Base-by-base conservation (phyloP, 805 yeast genomes). In the Metschnikowia santaceciliae region DNA sequence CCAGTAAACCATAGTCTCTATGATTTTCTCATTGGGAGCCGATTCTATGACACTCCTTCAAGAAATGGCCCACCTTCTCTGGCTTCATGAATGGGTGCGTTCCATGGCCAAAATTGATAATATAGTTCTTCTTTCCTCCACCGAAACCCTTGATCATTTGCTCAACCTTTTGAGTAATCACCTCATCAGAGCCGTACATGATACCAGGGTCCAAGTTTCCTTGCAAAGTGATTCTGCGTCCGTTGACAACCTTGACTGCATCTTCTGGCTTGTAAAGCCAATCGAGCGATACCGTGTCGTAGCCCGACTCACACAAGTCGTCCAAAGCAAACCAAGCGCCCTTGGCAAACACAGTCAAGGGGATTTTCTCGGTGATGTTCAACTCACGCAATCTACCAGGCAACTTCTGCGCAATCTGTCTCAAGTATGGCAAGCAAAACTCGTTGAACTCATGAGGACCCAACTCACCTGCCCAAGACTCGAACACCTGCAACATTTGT, bases 11-110 rank as follows among this genome's bases (percentile, higher is more conserved):
- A 15, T 35, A 20, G 36, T 15, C 19, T 39, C 7, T 11, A 20
- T n/a, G 32, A 4, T n/a, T 39, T 23, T 26, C 36, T 45, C 63
- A 74, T 54, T 69, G 66, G 7, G 80, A 71, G 8, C 96, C 96
- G 48, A 87, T 67, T 61, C 91, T 80, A 67, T 90, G 96, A 60
- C 94, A 86, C 68, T 90, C 97, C 68, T 89, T 74, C 64, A 94
- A 75, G 72, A 94, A 94, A 70, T 82, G 88, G 53, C 81, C 83
- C 54, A 94, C 81, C 67, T 86, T 86, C 57, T 88, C 96, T 10
- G 98, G 96, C 56, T 89, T 86, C 96, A 94, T 90, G 71, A 88
- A 90, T 20, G 99, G 99, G 67, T 90, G 97, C 20, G 99, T 94
- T 15, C 99, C 99, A 62, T 94, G 99, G 43, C 99, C 99, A 64